phyloP scores from a whole-genome alignment of 345 rosid genomes.

The Cochlearia excelsa region DNA sequence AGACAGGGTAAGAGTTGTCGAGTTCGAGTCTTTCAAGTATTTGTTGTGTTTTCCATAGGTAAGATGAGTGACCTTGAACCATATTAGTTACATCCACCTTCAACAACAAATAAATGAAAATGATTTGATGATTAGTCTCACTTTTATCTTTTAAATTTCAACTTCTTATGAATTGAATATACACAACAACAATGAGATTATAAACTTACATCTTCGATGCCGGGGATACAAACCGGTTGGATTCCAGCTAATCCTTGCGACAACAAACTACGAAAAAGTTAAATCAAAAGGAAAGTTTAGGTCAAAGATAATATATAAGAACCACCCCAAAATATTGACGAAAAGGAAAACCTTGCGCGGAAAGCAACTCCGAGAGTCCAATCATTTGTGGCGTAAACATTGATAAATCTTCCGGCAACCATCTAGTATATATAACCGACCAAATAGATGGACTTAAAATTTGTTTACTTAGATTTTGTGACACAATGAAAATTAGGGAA shows the following conservation, averaged over 20 bases:
- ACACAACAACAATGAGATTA: background rate
- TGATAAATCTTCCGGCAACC: conserved; percentile 95
- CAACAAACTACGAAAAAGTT: conserved; percentile 49
- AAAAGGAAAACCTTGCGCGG: conserved; percentile 70
- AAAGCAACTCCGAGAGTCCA: conserved; percentile 96
- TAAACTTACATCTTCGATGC: conserved; percentile 74
- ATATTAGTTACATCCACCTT: conserved; percentile 76
- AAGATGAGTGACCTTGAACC: conserved; percentile 87
- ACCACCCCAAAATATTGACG: background rate
- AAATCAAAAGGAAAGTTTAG: background rate
- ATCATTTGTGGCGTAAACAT: conserved; percentile 77
- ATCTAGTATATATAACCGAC: conserved; percentile 42
- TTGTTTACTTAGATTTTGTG: background rate
- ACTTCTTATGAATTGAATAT: background rate
- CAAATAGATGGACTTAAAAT: conserved; percentile 13
- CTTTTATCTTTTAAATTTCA: too few relatives aligned
- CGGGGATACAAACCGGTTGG: conserved; percentile 63
- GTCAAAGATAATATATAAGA: background rate
- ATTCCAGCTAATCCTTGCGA: conserved; percentile 96
- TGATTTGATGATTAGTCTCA: background rate
- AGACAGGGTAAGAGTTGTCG: conserved; percentile 70
- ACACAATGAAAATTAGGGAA: too few relatives aligned
- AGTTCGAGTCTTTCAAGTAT: conserved; percentile 78
- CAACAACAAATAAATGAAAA: background rate
- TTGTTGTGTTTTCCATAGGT: conserved; percentile 73